Evolutionary conservation across 768 basidiomycete species (phyloP).

Genomic region (Agrocybe chaxingu): DNA sequence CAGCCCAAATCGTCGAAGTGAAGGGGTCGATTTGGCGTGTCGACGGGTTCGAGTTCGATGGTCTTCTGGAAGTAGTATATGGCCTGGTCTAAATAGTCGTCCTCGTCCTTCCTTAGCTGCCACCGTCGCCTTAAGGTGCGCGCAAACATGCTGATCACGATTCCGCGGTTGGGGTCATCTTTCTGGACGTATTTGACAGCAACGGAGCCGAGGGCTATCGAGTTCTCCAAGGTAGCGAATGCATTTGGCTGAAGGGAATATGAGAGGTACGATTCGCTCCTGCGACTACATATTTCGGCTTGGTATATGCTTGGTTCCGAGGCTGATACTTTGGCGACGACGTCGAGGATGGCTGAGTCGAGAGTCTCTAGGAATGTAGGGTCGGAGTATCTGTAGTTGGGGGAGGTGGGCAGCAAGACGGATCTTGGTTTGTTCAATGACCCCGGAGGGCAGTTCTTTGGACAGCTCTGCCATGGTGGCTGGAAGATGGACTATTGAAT

Average conservation of each 20-base stretch:
- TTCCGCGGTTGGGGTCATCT: conserved; percentile 15
- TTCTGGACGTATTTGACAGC: conserved; percentile 10
- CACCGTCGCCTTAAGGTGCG: conserved; percentile 8
- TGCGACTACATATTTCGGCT: conserved; percentile 3
- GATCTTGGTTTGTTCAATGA: background rate
- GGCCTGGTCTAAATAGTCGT: conserved; percentile 11
- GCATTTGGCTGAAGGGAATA: background rate
- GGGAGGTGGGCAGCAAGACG: background rate
- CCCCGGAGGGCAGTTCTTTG: background rate
- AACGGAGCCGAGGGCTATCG: conserved; percentile 6
- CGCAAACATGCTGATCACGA: conserved; percentile 12
- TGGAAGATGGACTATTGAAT: too few species aligned
- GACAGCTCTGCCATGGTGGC: background rate
- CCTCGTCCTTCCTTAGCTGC: conserved; percentile 2
- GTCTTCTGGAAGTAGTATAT: conserved; percentile 15
- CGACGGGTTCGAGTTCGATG: conserved; percentile 8
- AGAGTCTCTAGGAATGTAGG: conserved; percentile 5
- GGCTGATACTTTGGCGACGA: conserved; percentile 5
- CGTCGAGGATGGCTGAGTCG: background rate
- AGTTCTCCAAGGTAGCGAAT: background rate
- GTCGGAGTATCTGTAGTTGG: conserved; percentile 7
- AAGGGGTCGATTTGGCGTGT: conserved; percentile 7
- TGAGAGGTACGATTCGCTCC: conserved; percentile 4
- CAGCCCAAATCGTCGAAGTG: conserved; percentile 13
- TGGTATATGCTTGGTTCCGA: conserved; percentile 1